Evolutionary conservation across 2,329 filamentous ascomycete genomes (phyloP).

Genomic region (Blumeriella jaapii): DNA sequence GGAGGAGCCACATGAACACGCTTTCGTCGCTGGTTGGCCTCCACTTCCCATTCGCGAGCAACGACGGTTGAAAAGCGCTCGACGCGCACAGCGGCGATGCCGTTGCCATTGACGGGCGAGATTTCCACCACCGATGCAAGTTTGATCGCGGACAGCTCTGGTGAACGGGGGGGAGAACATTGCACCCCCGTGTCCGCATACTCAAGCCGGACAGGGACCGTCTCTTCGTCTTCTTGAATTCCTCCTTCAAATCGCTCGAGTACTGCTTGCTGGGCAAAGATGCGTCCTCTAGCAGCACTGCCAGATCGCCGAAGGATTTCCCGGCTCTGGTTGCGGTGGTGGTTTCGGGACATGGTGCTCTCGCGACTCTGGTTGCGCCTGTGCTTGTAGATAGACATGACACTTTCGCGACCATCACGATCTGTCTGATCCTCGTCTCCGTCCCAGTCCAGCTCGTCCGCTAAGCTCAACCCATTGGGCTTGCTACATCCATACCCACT

Average conservation of each 20-base stretch:
- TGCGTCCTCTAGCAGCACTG: conserved; percentile 41
- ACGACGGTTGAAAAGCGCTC: conserved; percentile 26
- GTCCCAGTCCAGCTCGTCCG: conserved; percentile 83
- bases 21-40: conserved; percentile 65
- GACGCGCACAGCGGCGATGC: conserved; percentile 9
- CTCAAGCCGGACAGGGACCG: conserved; percentile 31
- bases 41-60: conserved; percentile 44
- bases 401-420: conserved; percentile 55
- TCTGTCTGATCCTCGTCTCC: conserved; percentile 65
- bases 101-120: conserved; percentile 16
- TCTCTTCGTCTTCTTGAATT: conserved; percentile 39
- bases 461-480: conserved; percentile 61
- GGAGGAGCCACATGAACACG: conserved; percentile 46
- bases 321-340: conserved; percentile 44
- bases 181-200: conserved; percentile 74
- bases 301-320: conserved; percentile 45
- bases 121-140: conserved; percentile 36
- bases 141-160: conserved; percentile 33
- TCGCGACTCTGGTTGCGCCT: conserved; percentile 46
- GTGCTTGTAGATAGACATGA: conserved; percentile 42
- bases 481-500: conserved; percentile 42
- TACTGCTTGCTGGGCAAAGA: conserved; percentile 42
- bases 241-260: conserved; percentile 44
- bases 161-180: conserved; percentile 73
- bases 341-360: conserved; percentile 38